These are phyloP conservation scores for Eutrema yunnanense DNA, from an alignment of 345 rosid genomes.

Conservation along the genomic window DNA sequence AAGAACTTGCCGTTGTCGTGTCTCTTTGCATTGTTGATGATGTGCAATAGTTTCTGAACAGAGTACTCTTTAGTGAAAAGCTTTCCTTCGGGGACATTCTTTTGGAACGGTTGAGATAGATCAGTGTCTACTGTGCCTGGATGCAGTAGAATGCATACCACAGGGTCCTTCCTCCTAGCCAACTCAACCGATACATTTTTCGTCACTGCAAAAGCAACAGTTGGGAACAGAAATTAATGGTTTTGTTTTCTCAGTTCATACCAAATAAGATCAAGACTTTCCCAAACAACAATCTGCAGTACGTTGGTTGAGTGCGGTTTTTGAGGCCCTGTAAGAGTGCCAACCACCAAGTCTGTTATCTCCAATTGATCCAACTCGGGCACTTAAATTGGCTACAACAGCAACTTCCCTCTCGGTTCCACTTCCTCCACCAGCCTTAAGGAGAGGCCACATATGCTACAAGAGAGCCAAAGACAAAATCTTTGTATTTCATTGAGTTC, in stretches of 20 bases:
- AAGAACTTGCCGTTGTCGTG: constrained; percentile 83
- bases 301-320: constrained; percentile 86
- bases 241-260: background rate
- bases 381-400: constrained; percentile 86
- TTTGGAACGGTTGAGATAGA: constrained; percentile 79
- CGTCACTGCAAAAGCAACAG: constrained; percentile 46
- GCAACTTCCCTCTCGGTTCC: constrained; percentile 71
- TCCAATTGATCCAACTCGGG: constrained; percentile 82
- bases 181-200: constrained; percentile 68
- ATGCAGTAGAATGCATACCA: constrained; percentile 75
- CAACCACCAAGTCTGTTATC: constrained; percentile 87
- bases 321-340: constrained; percentile 89
- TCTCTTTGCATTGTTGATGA: constrained; percentile 54
- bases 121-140: constrained; percentile 97
- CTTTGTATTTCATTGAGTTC: no score
- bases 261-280: background rate
- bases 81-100: constrained; percentile 73
- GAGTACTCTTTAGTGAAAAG: constrained; percentile 82
- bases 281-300: constrained; percentile 6
- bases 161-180: constrained; percentile 65
- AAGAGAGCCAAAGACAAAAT: constrained; percentile 20
- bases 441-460: constrained; percentile 97
- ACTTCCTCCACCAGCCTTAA: constrained; percentile 70
- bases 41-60: constrained; percentile 60
- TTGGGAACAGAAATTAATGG: background rate